Evolutionary conservation across 2,329 filamentous ascomycete species (phyloP), one percentile per base, ranked within the genome.

Genomic region (Ceratocystis destructans): DNA sequence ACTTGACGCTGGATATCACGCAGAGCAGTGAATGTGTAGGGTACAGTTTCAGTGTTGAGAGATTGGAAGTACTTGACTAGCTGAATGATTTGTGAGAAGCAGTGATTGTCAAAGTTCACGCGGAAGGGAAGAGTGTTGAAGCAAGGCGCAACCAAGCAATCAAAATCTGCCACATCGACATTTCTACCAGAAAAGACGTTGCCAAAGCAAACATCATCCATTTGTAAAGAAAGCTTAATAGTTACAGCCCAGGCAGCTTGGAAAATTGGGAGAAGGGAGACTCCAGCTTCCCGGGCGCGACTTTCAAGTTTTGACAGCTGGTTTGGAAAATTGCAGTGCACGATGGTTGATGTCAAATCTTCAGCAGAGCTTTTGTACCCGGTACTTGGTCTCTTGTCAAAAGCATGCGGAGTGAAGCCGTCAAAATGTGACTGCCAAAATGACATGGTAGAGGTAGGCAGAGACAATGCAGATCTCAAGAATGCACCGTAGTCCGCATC

Each of bases 121-220:
- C 90, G 82, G 1, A 91, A 72, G 0, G 92, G 90, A 12, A 96
- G 76, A 0, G 92, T 96, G 72, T 96, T 96, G 79, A 96, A 96
- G 73, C 90, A 96, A 0, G 92, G 92, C 0, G 89, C 90, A n/a
- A 95, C 83, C 5, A 96, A 81, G 3, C 80, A 78, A 46, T 92
- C 85, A 10, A 93, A 78, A 0, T 81, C 82, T 5, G 87, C 80
- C 2, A 92, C 74, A 0, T 83, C 76, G 8, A 89, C 73, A 0
- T 85, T 87, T 6, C 92, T 84, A 1, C 92, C 91, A 71, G 85
- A 92, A 66, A 93, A 82, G 1, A 96, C 87, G 71, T 90, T 94
- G 0, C 93, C 92, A 71, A 96, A 96, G 73, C 89, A 94, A 4
- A 96, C 71, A 71, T 96, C 91, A 0, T 77, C 73, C 4, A 77